These are phyloP conservation scores for Eucalyptus cloeziana DNA, from an alignment of 345 rosid species.

Conservation along the genomic window DNA sequence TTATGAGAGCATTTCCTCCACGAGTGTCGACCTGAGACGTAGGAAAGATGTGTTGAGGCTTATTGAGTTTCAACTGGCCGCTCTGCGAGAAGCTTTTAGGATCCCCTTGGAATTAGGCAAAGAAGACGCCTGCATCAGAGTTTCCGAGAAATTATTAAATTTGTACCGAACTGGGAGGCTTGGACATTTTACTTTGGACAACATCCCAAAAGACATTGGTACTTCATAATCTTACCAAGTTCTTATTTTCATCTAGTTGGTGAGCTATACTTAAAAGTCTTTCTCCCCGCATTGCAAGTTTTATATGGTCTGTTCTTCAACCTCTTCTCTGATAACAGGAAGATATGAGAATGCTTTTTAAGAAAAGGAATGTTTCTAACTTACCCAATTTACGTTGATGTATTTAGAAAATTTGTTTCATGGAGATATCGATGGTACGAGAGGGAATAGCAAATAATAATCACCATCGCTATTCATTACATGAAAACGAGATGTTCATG, in stretches of 20 bases:
- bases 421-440: background rate
- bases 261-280: background rate
- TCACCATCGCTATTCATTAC: background rate
- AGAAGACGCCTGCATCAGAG: constrained; percentile 16
- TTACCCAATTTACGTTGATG: background rate
- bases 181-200: constrained; percentile 61
- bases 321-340: background rate
- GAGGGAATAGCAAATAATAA: background rate
- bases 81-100: constrained; percentile 26
- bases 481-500: background rate
- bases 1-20: constrained; percentile 25
- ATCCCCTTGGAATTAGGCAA: constrained; percentile 12
- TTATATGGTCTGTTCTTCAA: background rate
- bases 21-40: constrained; percentile 13
- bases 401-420: background rate
- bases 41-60: constrained; percentile 28
- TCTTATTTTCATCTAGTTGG: background rate
- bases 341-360: too few relatives aligned
- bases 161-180: constrained; percentile 81
- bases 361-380: too few relatives aligned
- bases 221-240: background rate
- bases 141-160: constrained; percentile 53
- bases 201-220: background rate
- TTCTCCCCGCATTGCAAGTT: background rate
- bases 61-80: constrained; percentile 22